Evolutionary conservation across 2,329 filamentous ascomycete species (phyloP), one percentile per base, ranked within the genome.

Genomic region (Claviceps africana): DNA sequence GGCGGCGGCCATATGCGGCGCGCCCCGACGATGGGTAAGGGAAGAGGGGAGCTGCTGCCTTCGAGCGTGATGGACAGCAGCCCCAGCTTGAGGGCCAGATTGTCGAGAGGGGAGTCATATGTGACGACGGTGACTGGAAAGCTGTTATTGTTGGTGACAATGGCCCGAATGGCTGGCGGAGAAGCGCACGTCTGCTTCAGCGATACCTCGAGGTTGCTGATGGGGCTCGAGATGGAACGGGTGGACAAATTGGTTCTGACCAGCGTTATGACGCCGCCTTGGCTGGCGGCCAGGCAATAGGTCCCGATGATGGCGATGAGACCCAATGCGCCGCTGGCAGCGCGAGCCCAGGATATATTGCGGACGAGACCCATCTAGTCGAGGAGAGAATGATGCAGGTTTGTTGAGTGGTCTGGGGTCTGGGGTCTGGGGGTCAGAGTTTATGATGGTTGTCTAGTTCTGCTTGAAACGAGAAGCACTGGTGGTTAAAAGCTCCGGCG

Each of bases 91-190:
- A 72, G 54, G 0, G 67, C 71, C 17, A 71, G 50, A 0, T 64
- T 61, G 56, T 75, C 72, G n/a, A 75, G 62, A n/a, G 72, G 72
- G 0, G 71, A 71, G 48, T 68, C 62, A 64, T 72, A 75, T 3
- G 58, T 61, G 37, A 75, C 64, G 22, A 75, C 56, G 1, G 70
- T 73, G 51, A 73, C 62, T 1, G 70, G 59, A 4, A 56, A 52
- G 2, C 62, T 56, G 51, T 68, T 64, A 11, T 62, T 65, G 62
- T 75, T 74, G 47, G 65, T 70, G 42, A 74, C 66, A 1, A 60
- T 62, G 42, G 70, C 58, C 10, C 61, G 62, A 30, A 74, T 55
- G 5, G 64, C 63, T 3, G 65, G 65, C 19, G 70, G 66, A 46
- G 66, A 65, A 17, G 66, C 64, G 42, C 48, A n/a, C 21, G 11